phyloP scores from a whole-genome alignment of 495 filamentous ascomycete genomes.

The Lepraria neglecta region DNA sequence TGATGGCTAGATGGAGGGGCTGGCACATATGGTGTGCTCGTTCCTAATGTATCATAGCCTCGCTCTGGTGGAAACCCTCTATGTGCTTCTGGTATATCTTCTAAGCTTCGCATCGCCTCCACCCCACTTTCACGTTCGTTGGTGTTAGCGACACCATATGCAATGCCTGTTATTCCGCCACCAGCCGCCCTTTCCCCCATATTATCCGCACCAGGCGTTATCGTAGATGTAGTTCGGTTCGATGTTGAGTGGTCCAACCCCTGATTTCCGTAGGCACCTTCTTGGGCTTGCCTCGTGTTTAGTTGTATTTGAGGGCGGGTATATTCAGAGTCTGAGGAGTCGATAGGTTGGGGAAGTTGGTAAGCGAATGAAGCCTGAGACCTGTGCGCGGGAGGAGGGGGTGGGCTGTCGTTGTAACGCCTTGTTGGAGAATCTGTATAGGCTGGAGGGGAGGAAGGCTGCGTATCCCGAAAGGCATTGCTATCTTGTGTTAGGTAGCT shows the following conservation, averaged over 20 bases:
- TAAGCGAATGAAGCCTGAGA: constrained; percentile 13
- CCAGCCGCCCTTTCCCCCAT: constrained; percentile 63
- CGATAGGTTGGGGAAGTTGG: constrained; percentile 20
- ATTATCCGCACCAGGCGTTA: constrained; percentile 71
- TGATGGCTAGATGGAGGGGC: constrained; percentile 28
- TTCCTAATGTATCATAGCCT: constrained; percentile 38
- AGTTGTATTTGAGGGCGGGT: constrained; percentile 11
- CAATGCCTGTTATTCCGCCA: constrained; percentile 72
- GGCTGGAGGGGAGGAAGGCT: constrained; percentile 26
- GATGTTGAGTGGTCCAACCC: constrained; percentile 29
- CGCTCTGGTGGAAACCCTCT: constrained; percentile 42
- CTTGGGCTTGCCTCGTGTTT: constrained; percentile 20
- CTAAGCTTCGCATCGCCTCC: constrained; percentile 54
- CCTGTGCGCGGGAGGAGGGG: constrained; percentile 20
- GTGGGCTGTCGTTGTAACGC: constrained; percentile 27
- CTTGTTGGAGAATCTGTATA: constrained; percentile 27
- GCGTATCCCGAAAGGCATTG: constrained; percentile 26
- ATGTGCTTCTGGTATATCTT: constrained; percentile 33
- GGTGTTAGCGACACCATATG: constrained; percentile 64
- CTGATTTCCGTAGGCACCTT: constrained; percentile 22
- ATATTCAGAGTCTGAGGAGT: constrained; percentile 25
- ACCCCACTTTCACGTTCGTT: constrained; percentile 67
- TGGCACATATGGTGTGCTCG: constrained; percentile 44
- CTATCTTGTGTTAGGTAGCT: constrained; percentile 18
- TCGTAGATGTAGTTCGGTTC: constrained; percentile 43